phyloP scores from a whole-genome alignment of 257 asterid species.

The Gynochthodes officinalis region DNA sequence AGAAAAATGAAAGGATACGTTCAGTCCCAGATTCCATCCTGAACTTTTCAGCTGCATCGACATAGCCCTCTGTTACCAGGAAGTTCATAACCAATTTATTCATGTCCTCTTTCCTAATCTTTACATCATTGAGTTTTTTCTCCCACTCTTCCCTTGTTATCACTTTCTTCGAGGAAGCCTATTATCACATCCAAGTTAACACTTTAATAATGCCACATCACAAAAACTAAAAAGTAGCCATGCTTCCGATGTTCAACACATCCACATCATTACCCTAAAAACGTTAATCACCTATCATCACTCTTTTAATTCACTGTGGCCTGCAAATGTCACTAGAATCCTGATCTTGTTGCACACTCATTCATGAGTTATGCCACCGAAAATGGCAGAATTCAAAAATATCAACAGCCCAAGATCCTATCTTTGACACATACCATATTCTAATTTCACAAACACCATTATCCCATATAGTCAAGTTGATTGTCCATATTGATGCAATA shows the following conservation, averaged over 20 bases:
- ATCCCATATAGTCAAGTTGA: background rate
- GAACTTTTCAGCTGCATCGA: slow-evolving; percentile 78
- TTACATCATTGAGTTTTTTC: slow-evolving; percentile 55
- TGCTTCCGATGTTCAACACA: background rate
- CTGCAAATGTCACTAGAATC: background rate
- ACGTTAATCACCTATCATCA: background rate
- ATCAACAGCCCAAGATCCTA: background rate
- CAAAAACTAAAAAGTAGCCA: background rate
- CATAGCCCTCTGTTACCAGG: slow-evolving; percentile 80
- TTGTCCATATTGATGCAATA: background rate
- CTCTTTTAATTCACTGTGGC: background rate
- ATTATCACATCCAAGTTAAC: slow-evolving; percentile 19
- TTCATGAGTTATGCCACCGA: background rate
- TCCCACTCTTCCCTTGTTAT: slow-evolving; percentile 81
- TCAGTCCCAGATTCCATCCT: slow-evolving; percentile 77
- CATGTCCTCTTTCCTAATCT: slow-evolving; percentile 67
- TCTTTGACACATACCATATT: background rate
- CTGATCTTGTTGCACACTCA: background rate
- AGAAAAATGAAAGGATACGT: slow-evolving; percentile 50
- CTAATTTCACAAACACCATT: background rate
- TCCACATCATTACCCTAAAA: background rate
- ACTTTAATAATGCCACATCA: slow-evolving; percentile 5
- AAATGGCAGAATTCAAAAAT: background rate
- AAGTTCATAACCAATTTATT: slow-evolving; percentile 81
- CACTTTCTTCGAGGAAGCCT: slow-evolving; percentile 65